Conservation (phyloP, 1,284 basidiomycete genomes). For the Fomitopsis pinicola region DNA sequence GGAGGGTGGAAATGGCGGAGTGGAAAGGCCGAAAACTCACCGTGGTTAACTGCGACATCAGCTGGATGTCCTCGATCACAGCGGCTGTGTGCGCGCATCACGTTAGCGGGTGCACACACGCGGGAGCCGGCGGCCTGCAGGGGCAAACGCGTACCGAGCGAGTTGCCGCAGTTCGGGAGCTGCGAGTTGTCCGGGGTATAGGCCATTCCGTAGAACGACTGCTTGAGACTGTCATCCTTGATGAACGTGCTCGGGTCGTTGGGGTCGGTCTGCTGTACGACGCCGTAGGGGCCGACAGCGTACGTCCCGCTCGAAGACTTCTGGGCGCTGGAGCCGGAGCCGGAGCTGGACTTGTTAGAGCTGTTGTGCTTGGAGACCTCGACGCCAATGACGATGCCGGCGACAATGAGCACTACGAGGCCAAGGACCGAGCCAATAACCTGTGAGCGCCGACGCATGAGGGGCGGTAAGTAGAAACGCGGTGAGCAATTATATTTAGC, state of each 20-base stretch:
- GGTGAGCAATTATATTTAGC: not conserved
- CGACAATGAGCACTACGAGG: conserved; percentile 39
- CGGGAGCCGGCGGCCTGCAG: not conserved
- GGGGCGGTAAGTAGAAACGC: not conserved
- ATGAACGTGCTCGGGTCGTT: conserved; percentile 63
- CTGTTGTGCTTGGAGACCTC: conserved; percentile 40
- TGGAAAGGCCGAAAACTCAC: not conserved
- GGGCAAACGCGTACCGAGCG: conserved; percentile 30
- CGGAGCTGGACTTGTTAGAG: conserved; percentile 17
- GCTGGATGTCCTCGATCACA: conserved; percentile 53
- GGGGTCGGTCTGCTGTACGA: conserved; percentile 46
- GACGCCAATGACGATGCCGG: conserved; percentile 52
- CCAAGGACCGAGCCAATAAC: conserved; percentile 41
- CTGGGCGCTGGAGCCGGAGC: conserved; percentile 13
- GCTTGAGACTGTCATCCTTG: conserved; percentile 56
- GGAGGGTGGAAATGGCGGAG: not conserved
- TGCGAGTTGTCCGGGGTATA: conserved; percentile 64
- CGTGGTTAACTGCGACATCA: conserved; percentile 53
- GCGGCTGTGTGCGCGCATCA: conserved; percentile 19
- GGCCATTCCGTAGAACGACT: conserved; percentile 69
- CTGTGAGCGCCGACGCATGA: conserved; percentile 25
- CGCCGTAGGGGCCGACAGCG: conserved; percentile 19
- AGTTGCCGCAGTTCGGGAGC: conserved; percentile 46
- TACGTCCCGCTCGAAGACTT: conserved; percentile 16
- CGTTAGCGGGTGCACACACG: conserved; percentile 14